phyloP scores from a whole-genome alignment of 495 filamentous ascomycete species.

The Aspergillus wentii region DNA sequence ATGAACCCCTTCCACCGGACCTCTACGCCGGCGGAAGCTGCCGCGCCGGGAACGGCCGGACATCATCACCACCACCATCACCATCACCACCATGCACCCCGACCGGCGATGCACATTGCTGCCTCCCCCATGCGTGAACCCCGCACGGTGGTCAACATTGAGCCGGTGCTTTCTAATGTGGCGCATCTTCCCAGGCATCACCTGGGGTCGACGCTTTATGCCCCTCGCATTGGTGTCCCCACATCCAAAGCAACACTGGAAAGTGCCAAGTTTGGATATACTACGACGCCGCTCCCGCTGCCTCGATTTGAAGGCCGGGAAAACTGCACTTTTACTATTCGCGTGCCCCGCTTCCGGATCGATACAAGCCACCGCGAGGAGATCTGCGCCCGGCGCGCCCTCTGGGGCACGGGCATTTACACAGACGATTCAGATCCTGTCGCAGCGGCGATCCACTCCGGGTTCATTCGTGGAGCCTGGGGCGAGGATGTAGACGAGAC shows the following conservation, averaged over 20 bases:
- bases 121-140: conserved; percentile 53
- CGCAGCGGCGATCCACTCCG: conserved; percentile 88
- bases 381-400: conserved; percentile 67
- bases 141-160: conserved; percentile 56
- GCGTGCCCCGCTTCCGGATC: conserved; percentile 77
- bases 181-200: conserved; percentile 70
- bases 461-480: conserved; percentile 89
- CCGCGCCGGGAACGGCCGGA: conserved; percentile 26
- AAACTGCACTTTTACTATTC: conserved; percentile 86
- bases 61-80: conserved; percentile 56
- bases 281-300: conserved; percentile 66
- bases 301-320: conserved; percentile 76
- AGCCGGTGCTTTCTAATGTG: conserved; percentile 64
- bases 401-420: conserved; percentile 94
- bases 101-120: conserved; percentile 22
- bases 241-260: conserved; percentile 40
- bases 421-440: conserved; percentile 94
- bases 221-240: conserved; percentile 42
- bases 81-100: conserved; percentile 45
- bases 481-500: conserved; percentile 64
- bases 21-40: conserved; percentile 30
- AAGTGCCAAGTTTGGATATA: conserved; percentile 60
- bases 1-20: conserved; percentile 29
- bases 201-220: conserved; percentile 66
- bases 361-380: conserved; percentile 64